Evolutionary conservation across 2,329 filamentous ascomycete genomes (phyloP), one percentile per base, ranked within the genome.

Genomic region (Hypomyces perniciosus): DNA sequence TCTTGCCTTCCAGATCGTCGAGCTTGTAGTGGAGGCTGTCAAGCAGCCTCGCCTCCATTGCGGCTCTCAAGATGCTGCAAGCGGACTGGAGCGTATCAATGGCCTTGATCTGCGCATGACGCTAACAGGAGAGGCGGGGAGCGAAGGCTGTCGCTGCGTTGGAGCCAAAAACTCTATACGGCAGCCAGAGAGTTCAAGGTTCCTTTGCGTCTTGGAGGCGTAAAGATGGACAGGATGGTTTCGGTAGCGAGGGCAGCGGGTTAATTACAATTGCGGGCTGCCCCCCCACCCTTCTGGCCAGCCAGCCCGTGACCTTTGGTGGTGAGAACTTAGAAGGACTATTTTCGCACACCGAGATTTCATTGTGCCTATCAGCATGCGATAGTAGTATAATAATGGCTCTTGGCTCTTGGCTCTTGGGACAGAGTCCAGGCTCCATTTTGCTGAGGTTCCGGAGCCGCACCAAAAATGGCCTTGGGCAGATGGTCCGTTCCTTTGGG

Each of bases 1-100:
- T 78, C 63, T 77, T 78, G 62, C 71, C 68, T 61, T 84, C 78
- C 47, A 84, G 77, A 59, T 81, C 72, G 60, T 66, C 68, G 56
- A 80, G 76, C 72, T 76, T 79, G 59, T 66, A 67, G 58, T 75
- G 71, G 62, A 83, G 72, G 65, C 76, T 73, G 50, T 72, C 70
- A 57, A 78, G 69, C 55, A 81, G 71, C 58, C 62, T 72, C 59
- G 72, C 62, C 61, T 69, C 67, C 68, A 70, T 70, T 55, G 61
- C 61, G 60, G 59, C 60, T 72, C 61, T 59, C 62, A 60, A 51
- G 54, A 55, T 57, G 58, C 61, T 63, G 62, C 56, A 57, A 59
- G 57, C 57, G 59, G 60, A 60, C 58, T 61, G 59, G 59, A 57
- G 56, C 60, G 60, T 62, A 41, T 61, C 56, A 57, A 55, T 54